phyloP scores from a whole-genome alignment of 1,139 yeast genomes.

The Torulaspora pretoriensis region DNA sequence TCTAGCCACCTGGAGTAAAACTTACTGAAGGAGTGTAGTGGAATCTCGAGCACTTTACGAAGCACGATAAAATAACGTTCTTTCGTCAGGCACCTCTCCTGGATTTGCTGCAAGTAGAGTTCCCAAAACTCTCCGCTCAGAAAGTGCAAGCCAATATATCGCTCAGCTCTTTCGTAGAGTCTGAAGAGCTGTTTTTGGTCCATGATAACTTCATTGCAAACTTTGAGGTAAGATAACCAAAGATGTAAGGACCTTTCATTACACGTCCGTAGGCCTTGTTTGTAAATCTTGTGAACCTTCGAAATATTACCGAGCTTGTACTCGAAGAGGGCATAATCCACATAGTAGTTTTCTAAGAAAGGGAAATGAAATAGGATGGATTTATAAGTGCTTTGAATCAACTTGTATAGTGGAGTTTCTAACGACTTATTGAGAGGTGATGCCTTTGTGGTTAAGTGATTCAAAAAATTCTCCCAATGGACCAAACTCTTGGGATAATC shows the following conservation, averaged over 20 bases:
- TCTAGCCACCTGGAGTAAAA: constrained; percentile 48
- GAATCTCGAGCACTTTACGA: constrained; percentile 62
- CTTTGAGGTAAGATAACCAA: constrained; percentile 68
- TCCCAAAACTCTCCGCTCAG: constrained; percentile 74
- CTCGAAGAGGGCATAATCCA: constrained; percentile 65
- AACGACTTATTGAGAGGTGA: constrained; percentile 31
- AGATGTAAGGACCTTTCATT: constrained; percentile 50
- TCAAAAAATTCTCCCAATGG: constrained; percentile 35
- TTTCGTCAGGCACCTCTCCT: constrained; percentile 38
- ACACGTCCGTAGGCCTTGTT: constrained; percentile 45
- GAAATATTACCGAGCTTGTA: constrained; percentile 55
- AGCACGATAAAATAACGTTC: constrained; percentile 48
- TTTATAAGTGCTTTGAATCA: constrained; percentile 46
- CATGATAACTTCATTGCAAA: constrained; percentile 44
- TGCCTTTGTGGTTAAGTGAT: constrained; percentile 24
- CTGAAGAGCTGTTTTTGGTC: constrained; percentile 37
- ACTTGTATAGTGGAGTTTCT: constrained; percentile 18
- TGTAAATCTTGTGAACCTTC: constrained; percentile 49
- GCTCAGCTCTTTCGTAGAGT: constrained; percentile 62
- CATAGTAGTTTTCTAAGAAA: constrained; percentile 71
- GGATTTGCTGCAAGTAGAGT: constrained; percentile 55
- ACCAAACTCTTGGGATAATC: constrained; percentile 27
- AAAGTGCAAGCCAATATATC: constrained; percentile 66
- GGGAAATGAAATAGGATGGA: constrained; percentile 64
- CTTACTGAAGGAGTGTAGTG: constrained; percentile 70